Evolutionary conservation across 306 rosid species (phyloP), one percentile per base, ranked within the genome.

Genomic region (Fagus sylvatica): DNA sequence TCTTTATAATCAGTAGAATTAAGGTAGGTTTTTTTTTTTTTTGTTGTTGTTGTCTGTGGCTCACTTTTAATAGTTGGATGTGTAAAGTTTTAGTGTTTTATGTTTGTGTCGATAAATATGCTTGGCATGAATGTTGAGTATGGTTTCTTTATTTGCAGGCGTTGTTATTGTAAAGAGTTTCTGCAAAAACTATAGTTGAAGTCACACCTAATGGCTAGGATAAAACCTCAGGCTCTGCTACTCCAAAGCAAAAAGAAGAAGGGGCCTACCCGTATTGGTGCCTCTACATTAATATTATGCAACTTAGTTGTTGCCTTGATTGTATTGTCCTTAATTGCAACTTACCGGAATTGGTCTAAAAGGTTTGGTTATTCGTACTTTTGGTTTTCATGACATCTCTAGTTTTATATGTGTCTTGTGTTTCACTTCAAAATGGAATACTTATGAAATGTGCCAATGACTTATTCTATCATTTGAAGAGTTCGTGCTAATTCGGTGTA

Each of bases 231-330:
- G 83, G 79, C 93, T 77, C 80, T 87, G 75, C 80, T 89, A 54
- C 93, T 85, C 74, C 93, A 89, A 82, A 89, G 93, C 88, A 89
- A 89, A 84, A 89, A 84, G 82, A 89, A 89, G 82, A 89, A 89
- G 77, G 93, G 89, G 28, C 91, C 93, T 75, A 76, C 93, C 7
- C 87, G 88, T 62, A 77, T 83, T 36, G 75, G 87, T 53, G 75
- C 51, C 53, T 32, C 83, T 0, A 83, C 89, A 69, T 66, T 84
- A 75, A 68, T 85, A 64, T 71, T 86, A 72, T 85, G 87, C 65
- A 16, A 71, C 48, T 83, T 89, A 84, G 77, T 87, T 73, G 77
- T 89, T 40, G 73, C 77, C 64, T 64, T 87, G 82, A 9, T 89
- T 70, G 75, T 53, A n/a, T 87, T 85, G 76, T 87, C 87, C 81